phyloP scores from a whole-genome alignment of 2,329 filamentous ascomycete species.

The Samsoniella hepiali region DNA sequence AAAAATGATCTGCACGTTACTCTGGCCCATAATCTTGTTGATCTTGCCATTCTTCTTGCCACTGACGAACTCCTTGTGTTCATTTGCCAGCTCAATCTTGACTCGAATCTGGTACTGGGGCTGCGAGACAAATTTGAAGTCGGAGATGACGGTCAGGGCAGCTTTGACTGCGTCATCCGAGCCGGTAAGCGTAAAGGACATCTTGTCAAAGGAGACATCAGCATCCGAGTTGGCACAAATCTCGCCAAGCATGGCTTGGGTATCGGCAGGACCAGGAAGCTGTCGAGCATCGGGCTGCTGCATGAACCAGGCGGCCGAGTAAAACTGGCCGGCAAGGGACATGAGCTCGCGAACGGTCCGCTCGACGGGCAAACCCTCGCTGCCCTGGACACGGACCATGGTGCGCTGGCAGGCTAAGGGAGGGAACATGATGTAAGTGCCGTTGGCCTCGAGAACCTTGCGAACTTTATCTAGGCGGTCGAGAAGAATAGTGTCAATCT shows the following conservation, averaged over 20 bases:
- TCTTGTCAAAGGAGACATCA: conserved; percentile 90
- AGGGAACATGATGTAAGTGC: conserved; percentile 90
- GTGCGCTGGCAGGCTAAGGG: conserved; percentile 80
- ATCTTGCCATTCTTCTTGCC: conserved; percentile 99
- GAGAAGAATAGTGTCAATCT: conserved; percentile 91
- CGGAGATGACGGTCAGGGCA: conserved; percentile 89
- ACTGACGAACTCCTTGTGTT: conserved; percentile 99
- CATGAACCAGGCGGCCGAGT: conserved; percentile 94
- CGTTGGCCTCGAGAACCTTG: conserved; percentile 96
- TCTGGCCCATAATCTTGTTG: conserved; percentile 99
- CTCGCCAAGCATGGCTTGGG: conserved; percentile 87
- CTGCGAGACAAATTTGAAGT: conserved; percentile 83
- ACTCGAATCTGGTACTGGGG: conserved; percentile 91
- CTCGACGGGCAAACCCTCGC: conserved; percentile 90
- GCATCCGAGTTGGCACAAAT: conserved; percentile 96
- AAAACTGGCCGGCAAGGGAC: conserved; percentile 94
- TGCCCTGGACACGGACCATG: conserved; percentile 85
- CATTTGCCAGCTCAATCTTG: conserved; percentile 97
- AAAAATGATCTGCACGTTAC: conserved; percentile 98
- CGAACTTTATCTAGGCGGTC: conserved; percentile 92
- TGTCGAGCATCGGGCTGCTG: conserved; percentile 68
- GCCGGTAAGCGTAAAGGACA: conserved; percentile 89
- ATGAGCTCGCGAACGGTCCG: conserved; percentile 94
- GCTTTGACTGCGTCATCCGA: conserved; percentile 95
- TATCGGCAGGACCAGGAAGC: conserved; percentile 64